These are phyloP conservation scores for Pseudogymnoascus verrucosus DNA, from an alignment of 2,329 filamentous ascomycete species.

Conservation along the genomic window DNA sequence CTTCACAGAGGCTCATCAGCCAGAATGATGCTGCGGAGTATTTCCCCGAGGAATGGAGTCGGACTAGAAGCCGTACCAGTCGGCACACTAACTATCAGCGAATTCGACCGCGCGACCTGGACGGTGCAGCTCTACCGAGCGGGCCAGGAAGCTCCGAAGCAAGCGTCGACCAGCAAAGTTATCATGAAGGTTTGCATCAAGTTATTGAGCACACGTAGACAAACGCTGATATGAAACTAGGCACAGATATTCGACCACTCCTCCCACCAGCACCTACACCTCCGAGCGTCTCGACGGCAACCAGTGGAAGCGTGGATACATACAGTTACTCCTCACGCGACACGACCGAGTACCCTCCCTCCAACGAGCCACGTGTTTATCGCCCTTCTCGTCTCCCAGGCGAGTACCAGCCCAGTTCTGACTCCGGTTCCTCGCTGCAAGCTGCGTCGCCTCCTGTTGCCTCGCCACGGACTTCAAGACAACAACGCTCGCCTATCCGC, in stretches of 20 bases:
- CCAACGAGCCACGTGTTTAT: not conserved
- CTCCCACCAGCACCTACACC: not conserved
- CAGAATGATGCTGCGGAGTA: not conserved
- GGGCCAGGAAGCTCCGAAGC: not conserved
- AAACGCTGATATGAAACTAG: not conserved
- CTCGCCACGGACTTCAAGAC: not conserved
- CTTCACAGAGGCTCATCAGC: not conserved
- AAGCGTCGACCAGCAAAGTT: not conserved
- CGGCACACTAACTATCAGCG: not conserved
- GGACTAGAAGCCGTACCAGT: not conserved
- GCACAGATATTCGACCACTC: not conserved
- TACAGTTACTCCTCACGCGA: conserved; percentile 1
- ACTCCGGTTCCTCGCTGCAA: not conserved
- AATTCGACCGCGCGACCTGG: conserved; percentile 1
- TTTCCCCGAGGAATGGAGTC: conserved; percentile 5
- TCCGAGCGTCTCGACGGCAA: not conserved
- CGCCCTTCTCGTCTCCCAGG: not conserved
- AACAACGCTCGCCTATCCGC: not conserved
- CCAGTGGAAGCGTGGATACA: not conserved
- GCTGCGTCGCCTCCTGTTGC: not conserved
- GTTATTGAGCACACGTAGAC: too few relatives aligned
- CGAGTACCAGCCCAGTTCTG: not conserved
- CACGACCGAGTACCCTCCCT: not conserved
- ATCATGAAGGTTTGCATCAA: not conserved
- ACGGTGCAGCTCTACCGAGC: not conserved